Conservation (phyloP, 208 protist genomes). For the Crithidia acanthocephali region DNA sequence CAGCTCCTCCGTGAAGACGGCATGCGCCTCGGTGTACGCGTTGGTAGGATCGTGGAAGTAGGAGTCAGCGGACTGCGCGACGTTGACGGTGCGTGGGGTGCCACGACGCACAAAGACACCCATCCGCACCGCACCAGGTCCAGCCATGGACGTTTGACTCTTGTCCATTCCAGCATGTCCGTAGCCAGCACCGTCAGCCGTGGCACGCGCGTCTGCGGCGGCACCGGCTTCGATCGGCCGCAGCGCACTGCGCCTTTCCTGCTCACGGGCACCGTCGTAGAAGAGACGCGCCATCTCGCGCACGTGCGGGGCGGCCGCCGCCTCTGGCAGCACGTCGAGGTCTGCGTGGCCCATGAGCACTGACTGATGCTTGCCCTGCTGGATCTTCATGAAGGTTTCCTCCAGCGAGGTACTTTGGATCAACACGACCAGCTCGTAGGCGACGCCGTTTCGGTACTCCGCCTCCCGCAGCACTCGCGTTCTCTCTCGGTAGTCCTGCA, state of each 20-base stretch:
- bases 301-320: conserved; percentile 67
- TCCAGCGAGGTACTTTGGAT: conserved; percentile 68
- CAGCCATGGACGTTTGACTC: background rate
- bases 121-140: conserved; percentile 3
- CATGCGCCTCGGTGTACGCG: conserved; percentile 83
- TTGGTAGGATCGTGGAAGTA: conserved; percentile 83
- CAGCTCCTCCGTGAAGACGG: conserved; percentile 85
- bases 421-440: conserved; percentile 73
- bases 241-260: conserved; percentile 8
- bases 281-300: conserved; percentile 64
- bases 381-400: conserved; percentile 58
- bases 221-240: background rate
- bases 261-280: conserved; percentile 45
- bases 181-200: too few species aligned
- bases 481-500: conserved; percentile 44
- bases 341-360: conserved; percentile 83
- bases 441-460: conserved; percentile 53
- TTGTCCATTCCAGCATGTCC: background rate
- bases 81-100: conserved; percentile 49
- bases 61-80: conserved; percentile 64
- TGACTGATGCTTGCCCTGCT: conserved; percentile 58
- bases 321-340: conserved; percentile 74
- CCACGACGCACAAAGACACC: conserved; percentile 60
- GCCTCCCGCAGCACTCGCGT: conserved; percentile 58
- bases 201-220: background rate